Percentiles rank a stretch among this genome's conserved stretches.
Evolutionary conservation across 108 stramenopile species (phyloP).

Genomic region (Pinguiococcus pyrenoidosus): DNA sequence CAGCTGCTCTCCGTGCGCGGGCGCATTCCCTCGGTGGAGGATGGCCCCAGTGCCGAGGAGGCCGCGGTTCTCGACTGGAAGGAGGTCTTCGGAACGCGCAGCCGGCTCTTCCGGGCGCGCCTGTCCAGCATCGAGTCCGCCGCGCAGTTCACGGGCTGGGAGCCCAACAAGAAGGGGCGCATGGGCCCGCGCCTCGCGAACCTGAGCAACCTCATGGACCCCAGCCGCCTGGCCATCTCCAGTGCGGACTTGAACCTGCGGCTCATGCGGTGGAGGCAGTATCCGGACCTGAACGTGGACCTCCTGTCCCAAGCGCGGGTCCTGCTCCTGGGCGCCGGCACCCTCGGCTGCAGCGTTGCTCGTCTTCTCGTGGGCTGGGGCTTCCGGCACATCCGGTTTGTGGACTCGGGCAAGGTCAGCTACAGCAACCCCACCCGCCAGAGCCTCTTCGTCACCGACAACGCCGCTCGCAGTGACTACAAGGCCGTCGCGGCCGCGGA

Average conservation of each 20-base stretch:
- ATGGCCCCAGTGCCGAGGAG: not conserved
- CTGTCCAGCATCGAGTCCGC: not conserved
- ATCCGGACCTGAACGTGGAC: slow-evolving; percentile 74
- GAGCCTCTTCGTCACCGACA: too few species aligned
- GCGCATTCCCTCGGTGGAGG: slow-evolving; percentile 5
- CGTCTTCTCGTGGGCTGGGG: slow-evolving; percentile 89
- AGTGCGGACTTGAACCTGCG: slow-evolving; percentile 85
- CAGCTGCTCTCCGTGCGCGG: slow-evolving; percentile 31
- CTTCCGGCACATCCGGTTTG: slow-evolving; percentile 74
- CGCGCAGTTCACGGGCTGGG: slow-evolving; percentile 25
- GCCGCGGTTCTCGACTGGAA: not conserved
- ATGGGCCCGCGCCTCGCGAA: slow-evolving; percentile 36
- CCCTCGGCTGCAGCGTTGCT: slow-evolving; percentile 88
- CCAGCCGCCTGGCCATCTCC: slow-evolving; percentile 60
- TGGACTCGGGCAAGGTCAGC: slow-evolving; percentile 82
- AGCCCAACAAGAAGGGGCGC: slow-evolving; percentile 33
- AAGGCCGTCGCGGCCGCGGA: slow-evolving; percentile 89
- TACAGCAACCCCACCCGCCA: slow-evolving; percentile 96
- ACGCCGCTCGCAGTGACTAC: too few species aligned
- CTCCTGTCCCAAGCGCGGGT: slow-evolving; percentile 55
- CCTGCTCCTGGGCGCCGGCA: slow-evolving; percentile 86
- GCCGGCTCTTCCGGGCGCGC: not conserved
- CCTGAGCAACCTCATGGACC: slow-evolving; percentile 26
- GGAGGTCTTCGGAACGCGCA: not conserved
- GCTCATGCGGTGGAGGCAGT: slow-evolving; percentile 94